phyloP scores from a whole-genome alignment of 768 basidiomycete species.

The Trametes punicea region DNA sequence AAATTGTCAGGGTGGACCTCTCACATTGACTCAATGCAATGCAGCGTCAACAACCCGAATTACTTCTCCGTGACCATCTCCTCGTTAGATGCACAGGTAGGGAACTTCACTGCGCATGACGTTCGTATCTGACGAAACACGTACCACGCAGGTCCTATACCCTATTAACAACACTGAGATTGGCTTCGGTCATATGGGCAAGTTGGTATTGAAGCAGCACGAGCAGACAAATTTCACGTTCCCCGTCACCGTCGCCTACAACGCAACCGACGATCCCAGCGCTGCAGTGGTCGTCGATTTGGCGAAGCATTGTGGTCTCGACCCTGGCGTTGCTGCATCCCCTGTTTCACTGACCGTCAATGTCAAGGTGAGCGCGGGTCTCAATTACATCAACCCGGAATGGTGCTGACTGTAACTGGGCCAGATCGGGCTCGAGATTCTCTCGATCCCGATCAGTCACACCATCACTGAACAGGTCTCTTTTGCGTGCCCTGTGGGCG shows the following conservation, averaged over 20 bases:
- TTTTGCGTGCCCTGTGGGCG: conserved; percentile 61
- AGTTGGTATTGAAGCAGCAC: conserved; percentile 44
- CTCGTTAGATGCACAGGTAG: conserved; percentile 59
- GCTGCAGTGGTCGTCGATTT: conserved; percentile 57
- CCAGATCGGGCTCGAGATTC: conserved; percentile 61
- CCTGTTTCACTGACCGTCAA: conserved; percentile 63
- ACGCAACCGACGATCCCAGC: conserved; percentile 48
- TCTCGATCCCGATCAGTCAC: conserved; percentile 66
- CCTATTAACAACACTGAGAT: conserved; percentile 70
- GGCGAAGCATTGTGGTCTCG: conserved; percentile 54
- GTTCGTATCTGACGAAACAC: not conserved
- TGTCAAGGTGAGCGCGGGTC: conserved; percentile 48
- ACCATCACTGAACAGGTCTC: conserved; percentile 56
- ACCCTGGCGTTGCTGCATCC: conserved; percentile 38
- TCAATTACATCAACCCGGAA: not conserved
- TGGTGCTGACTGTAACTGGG: not conserved
- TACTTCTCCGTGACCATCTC: conserved; percentile 69
- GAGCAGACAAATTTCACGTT: conserved; percentile 66
- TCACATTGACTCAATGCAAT: conserved; percentile 10
- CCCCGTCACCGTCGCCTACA: conserved; percentile 70
- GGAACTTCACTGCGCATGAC: not conserved
- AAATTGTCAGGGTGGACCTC: not conserved
- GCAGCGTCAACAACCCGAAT: conserved; percentile 78
- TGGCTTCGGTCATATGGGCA: conserved; percentile 54
- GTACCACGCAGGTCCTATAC: conserved; percentile 56